A percentile compares a stretch with the other conserved stretches of the same genome.
Conservation (phyloP, 2,329 filamentous ascomycete species). For the Fusarium buharicum region DNA sequence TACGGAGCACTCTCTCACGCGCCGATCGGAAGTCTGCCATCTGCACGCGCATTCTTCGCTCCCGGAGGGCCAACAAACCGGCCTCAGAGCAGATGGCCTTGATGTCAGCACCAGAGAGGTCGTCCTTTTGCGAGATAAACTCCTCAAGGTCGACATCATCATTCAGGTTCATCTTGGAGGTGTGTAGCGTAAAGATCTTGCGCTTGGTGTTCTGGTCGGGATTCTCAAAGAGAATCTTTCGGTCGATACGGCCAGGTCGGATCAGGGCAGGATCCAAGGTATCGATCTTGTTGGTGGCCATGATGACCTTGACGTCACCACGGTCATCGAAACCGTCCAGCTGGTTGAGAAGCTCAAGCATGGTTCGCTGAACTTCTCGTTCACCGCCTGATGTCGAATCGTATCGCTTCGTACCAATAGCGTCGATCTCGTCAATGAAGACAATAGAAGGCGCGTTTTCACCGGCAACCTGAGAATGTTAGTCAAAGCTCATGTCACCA, state of each 20-base stretch:
- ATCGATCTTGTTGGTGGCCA: constrained; percentile 99
- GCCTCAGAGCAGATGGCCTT: constrained; percentile 99
- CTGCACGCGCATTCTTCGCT: constrained; percentile 96
- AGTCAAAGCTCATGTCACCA: neutral
- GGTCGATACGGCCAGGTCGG: constrained; percentile 95
- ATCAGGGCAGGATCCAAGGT: constrained; percentile 96
- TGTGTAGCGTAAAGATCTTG: constrained; percentile 99
- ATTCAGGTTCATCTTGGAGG: constrained; percentile 96
- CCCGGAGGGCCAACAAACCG: constrained; percentile 90
- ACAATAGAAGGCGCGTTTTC: constrained; percentile 98
- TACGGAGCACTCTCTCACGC: constrained; percentile 93
- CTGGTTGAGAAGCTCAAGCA: constrained; percentile 98
- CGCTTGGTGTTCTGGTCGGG: constrained; percentile 85
- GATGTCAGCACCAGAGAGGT: constrained; percentile 96
- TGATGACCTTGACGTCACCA: constrained; percentile 98
- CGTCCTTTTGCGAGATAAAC: constrained; percentile 98
- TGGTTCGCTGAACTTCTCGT: constrained; percentile 96
- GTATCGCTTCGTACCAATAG: constrained; percentile 98
- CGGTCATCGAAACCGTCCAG: constrained; percentile 98
- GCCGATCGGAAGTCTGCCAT: constrained; percentile 98
- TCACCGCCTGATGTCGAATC: constrained; percentile 97
- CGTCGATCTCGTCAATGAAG: constrained; percentile 99
- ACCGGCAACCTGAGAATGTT: constrained; percentile 75
- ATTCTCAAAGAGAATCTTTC: constrained; percentile 86
- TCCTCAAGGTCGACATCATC: constrained; percentile 98